Percentiles rank a stretch among this genome's conserved stretches.
Conservation (phyloP, 2,329 filamentous ascomycete species). For the Endothia cerciana region DNA sequence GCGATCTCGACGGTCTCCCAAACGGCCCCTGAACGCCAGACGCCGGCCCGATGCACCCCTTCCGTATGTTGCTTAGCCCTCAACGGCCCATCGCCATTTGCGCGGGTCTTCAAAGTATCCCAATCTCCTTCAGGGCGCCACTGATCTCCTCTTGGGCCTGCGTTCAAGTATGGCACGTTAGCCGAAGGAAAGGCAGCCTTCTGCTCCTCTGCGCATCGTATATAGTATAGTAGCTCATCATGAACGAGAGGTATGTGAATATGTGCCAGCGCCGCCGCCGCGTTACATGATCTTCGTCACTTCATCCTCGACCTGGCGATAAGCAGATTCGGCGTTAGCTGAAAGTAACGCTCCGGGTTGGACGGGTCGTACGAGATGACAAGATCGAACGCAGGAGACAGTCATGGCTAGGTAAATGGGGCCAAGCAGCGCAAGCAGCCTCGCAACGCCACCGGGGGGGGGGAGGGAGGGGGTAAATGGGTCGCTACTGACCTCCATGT, state of each 20-base stretch:
- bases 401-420: background rate
- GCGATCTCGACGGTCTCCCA: background rate
- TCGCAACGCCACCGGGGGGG: background rate
- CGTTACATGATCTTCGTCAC: slow-evolving; percentile 85
- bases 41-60: slow-evolving; percentile 11
- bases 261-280: slow-evolving; percentile 31
- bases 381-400: slow-evolving; percentile 9
- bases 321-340: slow-evolving; percentile 55
- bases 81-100: background rate
- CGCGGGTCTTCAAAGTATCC: slow-evolving; percentile 20
- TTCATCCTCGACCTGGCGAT: slow-evolving; percentile 80
- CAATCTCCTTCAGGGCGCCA: slow-evolving; percentile 29
- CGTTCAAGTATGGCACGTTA: slow-evolving; percentile 34
- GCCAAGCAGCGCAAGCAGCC: slow-evolving; percentile 1
- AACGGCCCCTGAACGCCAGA: slow-evolving; percentile 13
- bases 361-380: slow-evolving; percentile 12
- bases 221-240: slow-evolving; percentile 22
- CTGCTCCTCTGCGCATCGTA: background rate
- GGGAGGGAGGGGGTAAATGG: background rate
- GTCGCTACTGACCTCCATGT: slow-evolving; percentile 87
- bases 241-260: background rate
- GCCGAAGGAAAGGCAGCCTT: slow-evolving; percentile 20
- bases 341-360: slow-evolving; percentile 32
- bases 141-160: slow-evolving; percentile 52
- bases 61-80: slow-evolving; percentile 9